Conservation (phyloP, 306 rosid genomes). For the Psophocarpus tetragonolobus region DNA sequence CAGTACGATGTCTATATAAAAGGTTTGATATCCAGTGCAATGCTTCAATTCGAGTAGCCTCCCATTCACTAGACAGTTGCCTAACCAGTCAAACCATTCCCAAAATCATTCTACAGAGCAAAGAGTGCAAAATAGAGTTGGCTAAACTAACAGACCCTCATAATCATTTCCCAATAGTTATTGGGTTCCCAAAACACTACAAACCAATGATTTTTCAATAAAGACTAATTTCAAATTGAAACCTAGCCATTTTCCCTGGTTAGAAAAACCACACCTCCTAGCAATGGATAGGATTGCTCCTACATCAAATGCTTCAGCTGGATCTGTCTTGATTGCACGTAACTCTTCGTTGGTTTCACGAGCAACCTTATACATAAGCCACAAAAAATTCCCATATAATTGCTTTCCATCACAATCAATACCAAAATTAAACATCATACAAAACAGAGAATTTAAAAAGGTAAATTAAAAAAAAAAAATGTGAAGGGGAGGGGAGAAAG, state of each 20-base stretch:
- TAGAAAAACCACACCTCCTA: conserved; percentile 63
- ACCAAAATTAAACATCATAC: neutral
- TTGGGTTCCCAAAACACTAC: neutral
- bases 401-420: conserved; percentile 12
- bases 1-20: conserved; percentile 73
- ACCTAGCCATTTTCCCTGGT: conserved; percentile 34
- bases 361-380: conserved; percentile 69
- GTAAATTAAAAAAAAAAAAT: neutral
- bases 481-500: neutral
- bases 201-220: conserved; percentile 20
- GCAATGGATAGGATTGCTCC: conserved; percentile 87
- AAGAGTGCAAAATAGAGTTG: conserved; percentile 23
- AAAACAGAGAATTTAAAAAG: neutral
- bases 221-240: conserved; percentile 41
- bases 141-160: conserved; percentile 24
- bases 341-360: conserved; percentile 96
- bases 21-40: conserved; percentile 93
- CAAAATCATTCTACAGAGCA: conserved; percentile 28
- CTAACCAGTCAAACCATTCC: conserved; percentile 56
- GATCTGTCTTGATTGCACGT: conserved; percentile 69
- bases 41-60: conserved; percentile 92
- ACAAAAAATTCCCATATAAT: conserved; percentile 17
- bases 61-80: conserved; percentile 87
- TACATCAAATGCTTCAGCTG: conserved; percentile 84
- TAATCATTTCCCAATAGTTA: conserved; percentile 31